Base-by-base conservation (phyloP, 1,284 basidiomycete species). In the Irpex rosettiformis region DNA sequence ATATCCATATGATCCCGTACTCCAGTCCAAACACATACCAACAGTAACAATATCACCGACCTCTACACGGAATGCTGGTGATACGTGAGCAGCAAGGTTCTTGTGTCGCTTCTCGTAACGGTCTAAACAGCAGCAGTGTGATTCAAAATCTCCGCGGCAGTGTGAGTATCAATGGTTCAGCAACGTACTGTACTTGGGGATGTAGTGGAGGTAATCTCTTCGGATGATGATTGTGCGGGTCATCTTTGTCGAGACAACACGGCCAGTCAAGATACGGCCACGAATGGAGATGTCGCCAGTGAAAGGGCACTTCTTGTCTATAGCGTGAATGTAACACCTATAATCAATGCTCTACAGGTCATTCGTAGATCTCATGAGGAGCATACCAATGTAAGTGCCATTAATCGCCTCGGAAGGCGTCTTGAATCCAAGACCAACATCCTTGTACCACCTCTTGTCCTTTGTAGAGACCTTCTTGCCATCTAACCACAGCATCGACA, bases 241-340 rank as follows among this genome's bases (percentile, higher is more conserved):
- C 97, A 99, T 99, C 86, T 99, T 99, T 55, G 96, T 98, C 66
- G 96, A 98, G 61, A 99, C 82, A 66, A 99, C 96, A 75, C 91
- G 92, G 76, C 97, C 97, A 61, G 94, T 96, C 67, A 99, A 81
- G 79, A 99, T 98, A 73, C 97, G 96, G 64, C 97, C 97, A 77
- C 97, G 96, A 77, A 99, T 99, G 60, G 97, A 98, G 70, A 98
- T 82, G 66, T 94, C 82, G 66, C 96, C 93, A 67, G 93, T 96
- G 84, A 96, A 98, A 53, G 96, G 96, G 83, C 96, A 99, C 82
- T 99, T 99, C 85, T 99, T 99, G 88, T 99, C 96, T 94, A 61
- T 33, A 51, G 33, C 53, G 59, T 7, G 29, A 10, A 42, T 29
- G 29, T 28, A 54, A 27, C 16, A 30, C 13, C 25, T 54, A 52